Evolutionary conservation across 192 early-diverging fungal genomes (phyloP), one percentile per base, ranked within the genome.

Genomic region (Mortierella hygrophila): DNA sequence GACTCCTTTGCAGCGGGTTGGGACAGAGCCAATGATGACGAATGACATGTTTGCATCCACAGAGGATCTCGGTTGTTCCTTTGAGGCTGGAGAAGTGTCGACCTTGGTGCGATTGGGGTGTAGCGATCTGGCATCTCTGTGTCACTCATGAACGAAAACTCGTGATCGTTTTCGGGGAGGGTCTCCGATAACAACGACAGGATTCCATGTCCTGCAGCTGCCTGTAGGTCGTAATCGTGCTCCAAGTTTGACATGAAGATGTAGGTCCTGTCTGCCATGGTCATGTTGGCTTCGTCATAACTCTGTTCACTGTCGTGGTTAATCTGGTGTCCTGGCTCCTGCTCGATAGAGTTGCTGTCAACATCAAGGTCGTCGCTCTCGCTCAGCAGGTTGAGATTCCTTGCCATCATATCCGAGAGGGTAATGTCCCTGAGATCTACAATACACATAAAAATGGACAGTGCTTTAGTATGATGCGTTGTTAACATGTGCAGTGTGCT

Each of bases 351-450:
- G 32, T 4, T 16, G 18, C 68, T 42, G 35, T 26, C 35, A 11
- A 52, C 44, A 6, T 68, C 37, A 0, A 4, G 20, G 2, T 78
- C 84, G 29, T 80, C 75, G 20, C 65, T 68, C 29, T 86, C 84
- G 26, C 79, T 81, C 55, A 80, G 46, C 70, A 81, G 3, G 2
- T 44, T 40, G 38, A 86, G 72, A 41, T 86, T 49, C 6, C 42
- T 55, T 23, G 74, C n/a, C 78, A 86, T 78, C 60, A 86, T 81
- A 15, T 86, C 84, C 1, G 84, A 86, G 9, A 86, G 29, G 15
- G 84, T 86, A 20, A 78, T 47, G 49, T 86, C 84, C 23, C 68
- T n/a, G 38, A 86, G 78, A 40, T 86, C 84, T 86, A 78, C 15
- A 20, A 29, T n/a, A 23, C 40, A 26, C 6, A 37, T 21, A 35